Evolutionary conservation across 306 rosid species (phyloP), one percentile per base, ranked within the genome.

Genomic region (Gynostemma pentaphyllum): DNA sequence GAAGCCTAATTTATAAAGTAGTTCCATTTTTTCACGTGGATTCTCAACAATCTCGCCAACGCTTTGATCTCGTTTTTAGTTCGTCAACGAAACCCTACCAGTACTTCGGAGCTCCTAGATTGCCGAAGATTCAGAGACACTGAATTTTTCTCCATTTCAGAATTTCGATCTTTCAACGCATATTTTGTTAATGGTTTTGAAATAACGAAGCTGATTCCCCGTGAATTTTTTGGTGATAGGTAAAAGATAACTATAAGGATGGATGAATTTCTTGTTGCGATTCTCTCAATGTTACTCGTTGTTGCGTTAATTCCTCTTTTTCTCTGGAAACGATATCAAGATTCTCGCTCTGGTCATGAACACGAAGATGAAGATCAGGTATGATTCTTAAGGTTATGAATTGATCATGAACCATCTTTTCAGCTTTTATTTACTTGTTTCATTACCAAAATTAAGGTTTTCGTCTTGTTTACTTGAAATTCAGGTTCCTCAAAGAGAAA

Each of bases 241-340:
- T 24, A 30, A 23, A n/a, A 7, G 50, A 24, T 29, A 61, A 40
- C 14, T 61, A 10, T 30, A 24, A 50, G 51, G 37, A 91, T 87
- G 97, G 92, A 91, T 32, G 97, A 83, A 70, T 54, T 83, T 45
- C 54, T 84, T 60, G 68, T 76, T 15, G 81, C 73, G 0, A 52
- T 84, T 23, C 83, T 92, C 0, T 88, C 98, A 1, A 71, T 84
- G 79, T 80, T 92, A 71, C 85, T 92, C 7, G 40, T 84, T 1
- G 61, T 32, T 30, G 78, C 80, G 15, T 70, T 92, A 57, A 67
- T 92, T 44, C 98, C 98, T n/a, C 78, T 92, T 10, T 92, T 70
- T 56, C 76, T 88, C 24, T 92, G 95, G 99, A 86, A 76, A 66
- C 90, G 90, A 77, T 82, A 74, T 28, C 88, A 50, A 36, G 85